A percentile compares a stretch with the other conserved stretches of the same genome.
These are phyloP conservation scores for Geosmithia morbida DNA, from an alignment of 2,329 filamentous ascomycete genomes.

Conservation along the genomic window DNA sequence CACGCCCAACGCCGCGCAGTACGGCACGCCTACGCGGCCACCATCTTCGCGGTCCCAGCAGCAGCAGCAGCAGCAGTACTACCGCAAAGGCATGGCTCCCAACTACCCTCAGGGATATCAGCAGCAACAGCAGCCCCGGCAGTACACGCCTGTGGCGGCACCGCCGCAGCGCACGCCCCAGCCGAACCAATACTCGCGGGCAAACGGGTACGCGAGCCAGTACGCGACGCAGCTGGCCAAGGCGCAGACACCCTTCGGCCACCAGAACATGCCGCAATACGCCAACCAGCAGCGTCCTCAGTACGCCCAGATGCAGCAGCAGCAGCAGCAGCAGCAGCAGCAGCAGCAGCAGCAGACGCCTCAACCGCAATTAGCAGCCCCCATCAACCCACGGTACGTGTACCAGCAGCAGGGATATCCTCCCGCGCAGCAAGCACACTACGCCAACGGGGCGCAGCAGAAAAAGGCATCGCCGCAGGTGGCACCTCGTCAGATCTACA, in stretches of 20 bases:
- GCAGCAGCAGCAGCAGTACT: constrained; percentile 28
- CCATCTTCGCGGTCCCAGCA: constrained; percentile 12
- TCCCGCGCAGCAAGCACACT: constrained; percentile 7
- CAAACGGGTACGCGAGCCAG: constrained; percentile 29
- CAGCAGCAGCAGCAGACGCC: constrained; percentile 25
- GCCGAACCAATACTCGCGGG: constrained; percentile 32
- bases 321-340: constrained; percentile 28
- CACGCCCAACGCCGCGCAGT: constrained; percentile 25
- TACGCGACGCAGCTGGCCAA: constrained; percentile 38
- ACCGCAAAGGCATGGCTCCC: constrained; percentile 21
- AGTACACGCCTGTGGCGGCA: constrained; percentile 14
- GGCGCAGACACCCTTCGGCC: constrained; percentile 34
- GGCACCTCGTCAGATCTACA: constrained; percentile 19
- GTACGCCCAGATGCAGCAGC: constrained; percentile 24
- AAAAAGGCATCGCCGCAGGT: constrained; percentile 21
- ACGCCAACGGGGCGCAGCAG: constrained; percentile 24
- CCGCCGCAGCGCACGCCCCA: constrained; percentile 18
- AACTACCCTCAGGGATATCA: constrained; percentile 14
- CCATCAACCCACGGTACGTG: constrained; percentile 22
- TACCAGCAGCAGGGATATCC: constrained; percentile 17
- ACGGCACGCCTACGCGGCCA: constrained; percentile 29
- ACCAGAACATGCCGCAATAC: constrained; percentile 33
- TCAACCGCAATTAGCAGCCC: too few relatives aligned
- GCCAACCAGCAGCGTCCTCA: constrained; percentile 28
- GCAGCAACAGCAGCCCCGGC: constrained; percentile 17